phyloP scores from a whole-genome alignment of 1,284 basidiomycete species.

The Cryptococcus maquisensis region DNA sequence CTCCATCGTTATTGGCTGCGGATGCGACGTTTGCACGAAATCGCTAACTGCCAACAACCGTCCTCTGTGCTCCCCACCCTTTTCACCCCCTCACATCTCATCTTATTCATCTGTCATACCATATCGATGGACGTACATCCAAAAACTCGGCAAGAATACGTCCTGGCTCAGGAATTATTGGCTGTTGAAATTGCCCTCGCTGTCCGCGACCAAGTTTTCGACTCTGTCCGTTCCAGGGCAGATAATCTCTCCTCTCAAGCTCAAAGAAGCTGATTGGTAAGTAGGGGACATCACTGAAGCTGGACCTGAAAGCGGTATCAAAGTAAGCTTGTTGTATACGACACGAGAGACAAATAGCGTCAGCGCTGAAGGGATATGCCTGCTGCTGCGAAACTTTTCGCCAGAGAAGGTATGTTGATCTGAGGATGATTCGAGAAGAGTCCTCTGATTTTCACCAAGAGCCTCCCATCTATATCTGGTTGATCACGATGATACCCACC shows the following conservation, averaged over 20 bases:
- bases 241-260: not conserved
- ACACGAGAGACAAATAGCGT: not conserved
- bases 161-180: no score
- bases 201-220: conserved; percentile 1
- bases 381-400: conserved; percentile 51
- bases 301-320: conserved; percentile 76
- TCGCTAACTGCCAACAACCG: no score
- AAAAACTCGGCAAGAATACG: no score
- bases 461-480: conserved; percentile 78
- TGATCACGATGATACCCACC: conserved; percentile 66
- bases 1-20: no score
- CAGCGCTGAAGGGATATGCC: not conserved
- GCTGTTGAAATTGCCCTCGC: no score
- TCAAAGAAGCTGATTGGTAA: not conserved
- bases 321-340: conserved; percentile 55
- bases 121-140: no score
- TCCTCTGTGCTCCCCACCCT: no score
- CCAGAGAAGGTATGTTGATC: conserved; percentile 63
- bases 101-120: no score
- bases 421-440: not conserved
- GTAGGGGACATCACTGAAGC: conserved; percentile 66
- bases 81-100: no score
- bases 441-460: conserved; percentile 53
- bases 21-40: no score
- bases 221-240: not conserved